phyloP scores from a whole-genome alignment of 805 yeast genomes.

The Diddensiella santjacobensis region DNA sequence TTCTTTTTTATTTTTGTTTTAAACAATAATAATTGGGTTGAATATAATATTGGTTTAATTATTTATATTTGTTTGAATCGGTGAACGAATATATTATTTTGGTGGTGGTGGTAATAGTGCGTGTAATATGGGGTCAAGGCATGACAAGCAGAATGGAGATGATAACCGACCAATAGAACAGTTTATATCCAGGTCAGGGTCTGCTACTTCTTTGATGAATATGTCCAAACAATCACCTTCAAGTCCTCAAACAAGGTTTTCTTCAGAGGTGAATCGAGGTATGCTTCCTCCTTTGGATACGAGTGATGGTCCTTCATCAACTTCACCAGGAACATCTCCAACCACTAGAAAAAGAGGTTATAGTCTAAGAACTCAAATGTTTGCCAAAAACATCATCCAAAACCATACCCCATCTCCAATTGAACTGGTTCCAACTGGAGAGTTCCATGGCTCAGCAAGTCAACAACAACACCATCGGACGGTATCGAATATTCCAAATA shows the following conservation, averaged over 20 bases:
- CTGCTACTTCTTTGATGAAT: neutral
- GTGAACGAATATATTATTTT: too few species aligned
- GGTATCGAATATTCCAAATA: neutral
- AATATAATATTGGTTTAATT: too few species aligned
- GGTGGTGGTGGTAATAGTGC: too few species aligned
- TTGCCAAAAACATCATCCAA: conserved; percentile 39
- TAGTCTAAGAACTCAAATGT: conserved; percentile 61
- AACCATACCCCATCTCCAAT: conserved; percentile 29
- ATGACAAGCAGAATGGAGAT: too few species aligned
- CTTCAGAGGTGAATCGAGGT: conserved; percentile 5
- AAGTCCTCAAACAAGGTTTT: conserved; percentile 1
- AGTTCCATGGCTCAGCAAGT: neutral
- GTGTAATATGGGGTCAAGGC: too few species aligned
- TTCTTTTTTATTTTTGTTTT: too few species aligned
- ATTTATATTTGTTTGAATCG: too few species aligned
- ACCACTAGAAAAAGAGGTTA: conserved; percentile 45
- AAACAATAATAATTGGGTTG: too few species aligned
- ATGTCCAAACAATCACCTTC: neutral
- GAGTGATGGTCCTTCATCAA: neutral
- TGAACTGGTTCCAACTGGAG: conserved; percentile 26
- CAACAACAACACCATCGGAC: neutral
- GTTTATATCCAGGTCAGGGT: neutral
- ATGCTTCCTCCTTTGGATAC: conserved; percentile 9
- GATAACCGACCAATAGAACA: too few species aligned
- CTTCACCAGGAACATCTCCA: neutral